Conservation (phyloP, 495 filamentous ascomycete species). For the Melanomma pulvis-pyrius region DNA sequence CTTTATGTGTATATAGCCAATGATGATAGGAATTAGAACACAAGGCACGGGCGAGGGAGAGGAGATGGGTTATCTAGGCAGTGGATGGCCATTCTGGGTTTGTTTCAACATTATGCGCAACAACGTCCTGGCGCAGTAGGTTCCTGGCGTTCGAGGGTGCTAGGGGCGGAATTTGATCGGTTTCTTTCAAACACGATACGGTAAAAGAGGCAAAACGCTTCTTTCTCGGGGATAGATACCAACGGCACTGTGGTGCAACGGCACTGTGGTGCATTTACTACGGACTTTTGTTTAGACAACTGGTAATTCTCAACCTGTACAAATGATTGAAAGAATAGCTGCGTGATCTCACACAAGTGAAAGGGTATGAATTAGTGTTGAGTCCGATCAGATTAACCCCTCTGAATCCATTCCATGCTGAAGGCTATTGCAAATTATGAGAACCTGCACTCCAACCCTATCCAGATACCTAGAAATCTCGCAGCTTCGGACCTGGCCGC, state of each 20-base stretch:
- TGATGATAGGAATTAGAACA: background rate
- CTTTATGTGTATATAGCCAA: too few species aligned
- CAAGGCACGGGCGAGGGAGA: background rate
- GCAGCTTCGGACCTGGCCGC: background rate
- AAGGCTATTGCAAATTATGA: background rate
- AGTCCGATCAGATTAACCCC: background rate
- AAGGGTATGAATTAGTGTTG: background rate
- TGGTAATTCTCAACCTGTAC: background rate
- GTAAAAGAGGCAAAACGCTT: background rate
- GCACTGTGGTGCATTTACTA: background rate
- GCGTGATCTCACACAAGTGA: background rate
- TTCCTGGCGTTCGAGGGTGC: background rate
- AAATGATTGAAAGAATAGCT: background rate
- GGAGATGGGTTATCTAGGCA: background rate
- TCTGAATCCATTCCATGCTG: background rate
- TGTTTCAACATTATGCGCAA: conserved; percentile 4
- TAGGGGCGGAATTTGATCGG: background rate
- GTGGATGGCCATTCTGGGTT: background rate
- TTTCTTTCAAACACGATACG: background rate
- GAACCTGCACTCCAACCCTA: background rate
- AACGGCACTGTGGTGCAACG: too few species aligned
- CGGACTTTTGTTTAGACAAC: background rate
- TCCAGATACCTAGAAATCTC: background rate
- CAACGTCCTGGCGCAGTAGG: conserved; percentile 4
- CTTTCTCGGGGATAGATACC: background rate